Evolutionary conservation across 768 basidiomycete species (phyloP).

Genomic region (Tremella mesenterica): DNA sequence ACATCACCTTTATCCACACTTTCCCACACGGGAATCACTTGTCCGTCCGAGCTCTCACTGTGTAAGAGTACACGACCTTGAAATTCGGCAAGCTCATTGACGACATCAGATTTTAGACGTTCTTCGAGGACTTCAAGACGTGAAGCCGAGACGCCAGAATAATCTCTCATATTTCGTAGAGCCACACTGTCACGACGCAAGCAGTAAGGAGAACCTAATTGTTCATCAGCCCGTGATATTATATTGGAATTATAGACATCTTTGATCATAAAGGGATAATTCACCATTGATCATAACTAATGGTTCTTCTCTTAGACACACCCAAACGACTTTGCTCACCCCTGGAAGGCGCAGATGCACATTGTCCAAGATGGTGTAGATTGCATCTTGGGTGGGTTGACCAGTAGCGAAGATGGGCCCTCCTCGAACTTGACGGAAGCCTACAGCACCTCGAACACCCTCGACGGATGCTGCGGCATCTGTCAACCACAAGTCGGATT

Average conservation of each 20-base stretch:
- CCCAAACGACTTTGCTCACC: slow-evolving; percentile 67
- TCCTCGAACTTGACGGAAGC: slow-evolving; percentile 69
- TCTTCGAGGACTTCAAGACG: slow-evolving; percentile 86
- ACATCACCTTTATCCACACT: slow-evolving; percentile 65
- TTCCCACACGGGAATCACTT: slow-evolving; percentile 91
- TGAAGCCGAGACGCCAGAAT: slow-evolving; percentile 85
- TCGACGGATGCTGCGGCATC: slow-evolving; percentile 37
- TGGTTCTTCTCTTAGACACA: slow-evolving; percentile 69
- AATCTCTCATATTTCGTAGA: slow-evolving; percentile 79
- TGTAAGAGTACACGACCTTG: slow-evolving; percentile 81
- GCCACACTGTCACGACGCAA: slow-evolving; percentile 71
- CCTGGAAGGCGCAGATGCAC: slow-evolving; percentile 58
- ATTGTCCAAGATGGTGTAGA: slow-evolving; percentile 63
- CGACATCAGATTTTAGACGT: slow-evolving; percentile 75
- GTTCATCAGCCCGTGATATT: no score
- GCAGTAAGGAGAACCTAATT: slow-evolving; percentile 54
- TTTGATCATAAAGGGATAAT: not conserved
- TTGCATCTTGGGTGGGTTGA: slow-evolving; percentile 81
- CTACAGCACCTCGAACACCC: slow-evolving; percentile 83
- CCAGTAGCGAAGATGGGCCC: slow-evolving; percentile 84
- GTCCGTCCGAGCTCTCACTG: slow-evolving; percentile 75
- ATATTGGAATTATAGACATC: no score
- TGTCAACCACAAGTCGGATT: slow-evolving; percentile 82
- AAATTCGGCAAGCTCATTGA: slow-evolving; percentile 70
- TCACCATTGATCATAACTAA: slow-evolving; percentile 64